A percentile compares a stretch with the other conserved stretches of the same genome.
Evolutionary conservation across 345 rosid genomes (phyloP).

Genomic region (Arabis alpina): DNA sequence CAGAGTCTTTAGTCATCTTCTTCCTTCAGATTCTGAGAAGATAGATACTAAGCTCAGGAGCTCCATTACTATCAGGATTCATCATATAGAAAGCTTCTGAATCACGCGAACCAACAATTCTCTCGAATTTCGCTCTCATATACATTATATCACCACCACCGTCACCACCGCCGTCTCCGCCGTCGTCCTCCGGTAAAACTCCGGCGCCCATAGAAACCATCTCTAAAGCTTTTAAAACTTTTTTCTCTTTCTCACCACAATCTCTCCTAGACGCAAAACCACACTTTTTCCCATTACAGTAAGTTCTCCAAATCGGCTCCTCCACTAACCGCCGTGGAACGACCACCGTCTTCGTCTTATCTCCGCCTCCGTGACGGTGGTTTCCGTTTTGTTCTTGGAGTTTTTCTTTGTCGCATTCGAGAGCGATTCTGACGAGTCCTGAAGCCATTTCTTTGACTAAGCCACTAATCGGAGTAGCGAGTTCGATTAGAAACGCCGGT

Average conservation of each 20-base stretch:
- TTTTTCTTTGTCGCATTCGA: constrained; percentile 93
- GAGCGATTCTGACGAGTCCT: constrained; percentile 87
- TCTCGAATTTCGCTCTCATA: constrained; percentile 95
- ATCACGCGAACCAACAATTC: constrained; percentile 95
- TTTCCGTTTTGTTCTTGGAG: neutral
- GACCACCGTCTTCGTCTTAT: constrained; percentile 29
- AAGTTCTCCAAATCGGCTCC: constrained; percentile 91
- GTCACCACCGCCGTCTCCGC: constrained; percentile 39
- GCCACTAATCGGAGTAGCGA: constrained; percentile 89
- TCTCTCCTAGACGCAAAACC: constrained; percentile 87
- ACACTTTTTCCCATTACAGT: constrained; percentile 88
- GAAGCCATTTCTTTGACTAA: constrained; percentile 96
- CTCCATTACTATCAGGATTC: constrained; percentile 98
- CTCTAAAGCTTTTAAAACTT: constrained; percentile 83
- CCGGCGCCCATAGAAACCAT: constrained; percentile 99
- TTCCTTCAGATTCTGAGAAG: constrained; percentile 73
- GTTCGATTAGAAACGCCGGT: constrained; percentile 84
- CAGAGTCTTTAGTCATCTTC: constrained; percentile 24
- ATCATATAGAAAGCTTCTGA: constrained; percentile 99
- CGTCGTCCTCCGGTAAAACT: constrained; percentile 63
- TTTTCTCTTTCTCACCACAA: constrained; percentile 72
- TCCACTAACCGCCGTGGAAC: constrained; percentile 67
- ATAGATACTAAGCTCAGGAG: constrained; percentile 96
- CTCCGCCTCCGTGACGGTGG: constrained; percentile 33
- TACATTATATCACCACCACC: constrained; percentile 62